Percentiles rank a stretch among this genome's conserved stretches.
phyloP scores from a whole-genome alignment of 805 yeast genomes.

The Starmerella floris region DNA sequence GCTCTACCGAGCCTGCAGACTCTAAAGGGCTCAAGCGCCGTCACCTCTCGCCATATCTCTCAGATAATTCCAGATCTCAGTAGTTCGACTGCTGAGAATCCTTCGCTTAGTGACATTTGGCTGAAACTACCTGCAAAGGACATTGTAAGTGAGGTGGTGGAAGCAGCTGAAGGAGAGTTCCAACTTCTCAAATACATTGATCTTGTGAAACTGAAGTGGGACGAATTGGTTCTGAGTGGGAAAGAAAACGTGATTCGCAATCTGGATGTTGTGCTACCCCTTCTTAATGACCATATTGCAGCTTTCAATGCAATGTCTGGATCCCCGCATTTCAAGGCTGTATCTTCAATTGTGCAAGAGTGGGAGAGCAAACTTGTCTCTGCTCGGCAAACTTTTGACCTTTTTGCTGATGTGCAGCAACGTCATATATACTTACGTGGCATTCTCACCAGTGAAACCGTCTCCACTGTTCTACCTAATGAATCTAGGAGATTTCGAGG shows the following conservation, averaged over 20 bases:
- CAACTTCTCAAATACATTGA: constrained; percentile 45
- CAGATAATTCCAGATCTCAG: constrained; percentile 21
- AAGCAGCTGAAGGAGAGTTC: constrained; percentile 61
- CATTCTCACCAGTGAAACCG: constrained; percentile 39
- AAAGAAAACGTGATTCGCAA: constrained; percentile 46
- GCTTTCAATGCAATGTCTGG: constrained; percentile 55
- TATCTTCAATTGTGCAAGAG: constrained; percentile 43
- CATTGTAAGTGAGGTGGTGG: constrained; percentile 37
- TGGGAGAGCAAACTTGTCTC: constrained; percentile 46
- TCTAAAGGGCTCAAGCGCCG: constrained; percentile 35
- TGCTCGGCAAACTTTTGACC: constrained; percentile 41
- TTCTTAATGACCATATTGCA: constrained; percentile 46
- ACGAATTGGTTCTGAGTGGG: constrained; percentile 36
- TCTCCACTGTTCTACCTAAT: constrained; percentile 42
- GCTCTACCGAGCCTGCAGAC: constrained; percentile 22
- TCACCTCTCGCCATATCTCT: constrained; percentile 60
- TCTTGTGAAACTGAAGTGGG: constrained; percentile 46
- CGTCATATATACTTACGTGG: constrained; percentile 82
- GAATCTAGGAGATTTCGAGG: constrained; percentile 57
- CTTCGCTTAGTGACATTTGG: constrained; percentile 51
- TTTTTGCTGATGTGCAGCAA: constrained; percentile 76
- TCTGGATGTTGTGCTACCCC: constrained; percentile 52
- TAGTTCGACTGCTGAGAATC: constrained; percentile 3
- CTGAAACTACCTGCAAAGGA: constrained; percentile 33
- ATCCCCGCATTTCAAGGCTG: constrained; percentile 47